Percentiles rank a stretch among this genome's conserved stretches.
These are phyloP conservation scores for Xerocomus nothofagi DNA, from an alignment of 1,284 basidiomycete species.

Conservation along the genomic window DNA sequence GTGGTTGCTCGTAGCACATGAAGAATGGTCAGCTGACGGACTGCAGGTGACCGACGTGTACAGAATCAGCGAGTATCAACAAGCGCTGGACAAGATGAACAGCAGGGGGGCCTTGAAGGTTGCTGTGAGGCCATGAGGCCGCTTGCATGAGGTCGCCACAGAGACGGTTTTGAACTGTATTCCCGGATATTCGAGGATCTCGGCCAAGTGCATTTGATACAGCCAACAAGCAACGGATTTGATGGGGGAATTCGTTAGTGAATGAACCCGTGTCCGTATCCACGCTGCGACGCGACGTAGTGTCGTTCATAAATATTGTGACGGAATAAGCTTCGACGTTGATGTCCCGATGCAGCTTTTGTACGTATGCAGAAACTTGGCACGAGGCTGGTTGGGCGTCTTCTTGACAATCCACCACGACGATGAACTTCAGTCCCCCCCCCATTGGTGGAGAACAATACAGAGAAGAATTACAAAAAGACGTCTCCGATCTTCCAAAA, in stretches of 20 bases:
- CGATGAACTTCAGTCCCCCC: constrained; percentile 20
- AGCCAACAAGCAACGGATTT: background rate
- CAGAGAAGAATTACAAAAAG: constrained; percentile 12
- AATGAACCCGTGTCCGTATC: background rate
- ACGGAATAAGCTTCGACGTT: too few relatives aligned
- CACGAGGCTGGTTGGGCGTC: background rate
- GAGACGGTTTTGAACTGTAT: background rate
- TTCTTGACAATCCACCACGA: constrained; percentile 4
- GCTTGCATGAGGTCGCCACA: background rate
- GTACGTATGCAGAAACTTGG: too few relatives aligned
- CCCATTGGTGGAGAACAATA: constrained; percentile 3
- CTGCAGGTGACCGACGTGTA: constrained; percentile 55
- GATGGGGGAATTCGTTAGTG: background rate
- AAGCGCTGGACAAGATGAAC: constrained; percentile 83
- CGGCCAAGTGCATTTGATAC: background rate
- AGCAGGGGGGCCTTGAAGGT: constrained; percentile 66
- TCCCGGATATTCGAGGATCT: background rate
- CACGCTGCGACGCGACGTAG: too few relatives aligned
- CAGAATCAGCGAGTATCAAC: constrained; percentile 73
- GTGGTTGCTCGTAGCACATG: background rate
- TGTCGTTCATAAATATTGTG: too few relatives aligned
- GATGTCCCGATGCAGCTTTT: constrained; percentile 7
- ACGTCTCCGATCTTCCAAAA: constrained; percentile 22
- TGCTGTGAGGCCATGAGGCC: constrained; percentile 48
- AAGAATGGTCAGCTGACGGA: background rate